Evolutionary conservation across 1,284 basidiomycete species (phyloP), one percentile per base, ranked within the genome.

Genomic region (Malassezia globosa): DNA sequence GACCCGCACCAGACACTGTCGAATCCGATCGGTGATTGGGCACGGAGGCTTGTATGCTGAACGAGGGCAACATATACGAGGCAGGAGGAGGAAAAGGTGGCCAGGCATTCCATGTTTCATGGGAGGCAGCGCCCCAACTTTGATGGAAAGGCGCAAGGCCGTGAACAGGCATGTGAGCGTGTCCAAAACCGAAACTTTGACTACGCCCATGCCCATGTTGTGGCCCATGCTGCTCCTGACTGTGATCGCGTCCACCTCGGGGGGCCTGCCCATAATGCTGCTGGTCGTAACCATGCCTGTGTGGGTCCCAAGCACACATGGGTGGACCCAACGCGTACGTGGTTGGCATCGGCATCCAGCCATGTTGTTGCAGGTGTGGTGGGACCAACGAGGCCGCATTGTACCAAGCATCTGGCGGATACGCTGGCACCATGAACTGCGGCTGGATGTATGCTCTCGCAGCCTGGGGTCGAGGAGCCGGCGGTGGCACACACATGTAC

Each of bases 401-500:
- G 29, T 31, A 37, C 35, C 35, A 37, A 3, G 35, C 35, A n/a
- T 21, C n/a, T 11, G 11, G 16, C 29, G 29, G 29, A 33, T 42
- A 27, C 41, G 27, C 14, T 22, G 18, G 41, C 41, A 35, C 11
- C 27, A 35, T 42, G 31, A 42, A 21, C 29, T 31, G 29, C 29
- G 34, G 24, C 22, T 19, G 26, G 29, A 24, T 13, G 25, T 44
- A 29, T 5, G 24, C 19, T 18, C 42, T 27, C n/a, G 42, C 42
- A 10, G 35, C 42, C 8, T 18, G 42, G 4, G 29, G 42, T 14
- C 34, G 31, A 13, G 42, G 42, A 2, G 42, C 42, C 14, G 42
- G 42, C 18, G 42, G 42, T 14, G 42, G 42, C 2, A 23, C 42
- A 36, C 42, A 37, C n/a, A 44, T 13, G 21, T 43, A 43, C 29